Evolutionary conservation across 179 eudicot genomes (phyloP).

Genomic region (Silene noctiflora): DNA sequence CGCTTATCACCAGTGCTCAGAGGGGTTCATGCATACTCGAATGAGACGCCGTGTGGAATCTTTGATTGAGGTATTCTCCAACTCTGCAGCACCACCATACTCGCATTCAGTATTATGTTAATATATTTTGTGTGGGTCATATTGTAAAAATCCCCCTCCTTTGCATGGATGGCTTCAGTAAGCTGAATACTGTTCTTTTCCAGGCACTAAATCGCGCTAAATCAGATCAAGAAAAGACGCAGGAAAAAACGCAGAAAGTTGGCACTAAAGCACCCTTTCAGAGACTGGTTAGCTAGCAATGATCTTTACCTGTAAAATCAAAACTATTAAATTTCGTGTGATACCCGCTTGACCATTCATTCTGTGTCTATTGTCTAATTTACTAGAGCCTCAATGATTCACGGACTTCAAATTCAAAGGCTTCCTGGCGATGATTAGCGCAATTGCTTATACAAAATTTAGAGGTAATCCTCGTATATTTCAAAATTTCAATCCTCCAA

Average conservation of each 20-base stretch:
- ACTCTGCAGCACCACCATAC: neutral
- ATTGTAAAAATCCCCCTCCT: neutral
- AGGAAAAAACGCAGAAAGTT: constrained; percentile 46
- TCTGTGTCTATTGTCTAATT: constrained; percentile 14
- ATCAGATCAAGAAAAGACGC: constrained; percentile 54
- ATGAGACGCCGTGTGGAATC: constrained; percentile 99
- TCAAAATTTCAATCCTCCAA: neutral
- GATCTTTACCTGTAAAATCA: neutral
- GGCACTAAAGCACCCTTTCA: constrained; percentile 68
- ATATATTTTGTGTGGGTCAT: neutral
- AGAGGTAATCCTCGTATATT: constrained; percentile 16
- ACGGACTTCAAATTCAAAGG: constrained; percentile 40
- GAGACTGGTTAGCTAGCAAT: constrained; percentile 55
- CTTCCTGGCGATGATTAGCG: constrained; percentile 28
- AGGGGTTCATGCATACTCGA: constrained; percentile 98
- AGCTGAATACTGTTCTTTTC: constrained; percentile 1
- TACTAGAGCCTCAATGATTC: constrained; percentile 58
- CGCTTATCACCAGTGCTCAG: constrained; percentile 69
- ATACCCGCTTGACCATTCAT: constrained; percentile 5
- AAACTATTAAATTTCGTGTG: neutral
- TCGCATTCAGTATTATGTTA: too few relatives aligned
- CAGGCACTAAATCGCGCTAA: constrained; percentile 91
- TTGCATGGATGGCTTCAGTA: neutral
- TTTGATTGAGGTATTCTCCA: constrained; percentile 66
- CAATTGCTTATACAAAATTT: neutral